A percentile compares a stretch with the other conserved stretches of the same genome.
phyloP scores from a whole-genome alignment of 208 protist species.

The Novymonas esmeraldas region DNA sequence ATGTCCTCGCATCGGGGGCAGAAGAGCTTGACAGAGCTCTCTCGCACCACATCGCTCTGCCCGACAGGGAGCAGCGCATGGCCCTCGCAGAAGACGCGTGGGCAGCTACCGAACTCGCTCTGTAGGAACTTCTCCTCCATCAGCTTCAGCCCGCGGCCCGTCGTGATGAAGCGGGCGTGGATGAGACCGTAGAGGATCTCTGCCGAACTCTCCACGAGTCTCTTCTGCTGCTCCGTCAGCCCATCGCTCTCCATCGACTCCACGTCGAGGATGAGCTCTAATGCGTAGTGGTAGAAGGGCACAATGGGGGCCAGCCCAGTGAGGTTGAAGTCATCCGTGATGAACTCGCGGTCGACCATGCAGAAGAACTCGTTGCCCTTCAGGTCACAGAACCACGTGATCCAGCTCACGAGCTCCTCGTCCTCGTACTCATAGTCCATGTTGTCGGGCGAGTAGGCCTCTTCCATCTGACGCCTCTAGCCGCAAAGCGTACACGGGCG shows the following conservation, averaged over 20 bases:
- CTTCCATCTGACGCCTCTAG: slow-evolving; percentile 27
- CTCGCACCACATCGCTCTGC: slow-evolving; percentile 93
- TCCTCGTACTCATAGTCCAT: slow-evolving; percentile 78
- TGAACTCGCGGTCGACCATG: slow-evolving; percentile 97
- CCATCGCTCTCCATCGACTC: slow-evolving; percentile 88
- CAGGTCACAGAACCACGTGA: slow-evolving; percentile 97
- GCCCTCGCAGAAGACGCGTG: slow-evolving; percentile 95
- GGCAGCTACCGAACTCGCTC: slow-evolving; percentile 96
- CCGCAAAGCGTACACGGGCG: no score
- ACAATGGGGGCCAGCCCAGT: slow-evolving; percentile 95
- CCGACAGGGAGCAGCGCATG: slow-evolving; percentile 96
- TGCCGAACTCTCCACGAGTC: slow-evolving; percentile 94
- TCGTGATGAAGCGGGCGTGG: slow-evolving; percentile 98
- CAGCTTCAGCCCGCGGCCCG: slow-evolving; percentile 92
- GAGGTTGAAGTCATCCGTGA: slow-evolving; percentile 99
- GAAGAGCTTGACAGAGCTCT: slow-evolving; percentile 96
- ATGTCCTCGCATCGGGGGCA: slow-evolving; percentile 98
- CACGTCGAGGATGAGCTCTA: slow-evolving; percentile 98
- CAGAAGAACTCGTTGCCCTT: slow-evolving; percentile 99
- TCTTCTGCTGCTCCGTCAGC: slow-evolving; percentile 96
- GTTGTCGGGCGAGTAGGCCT: slow-evolving; percentile 52
- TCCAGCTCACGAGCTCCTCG: slow-evolving; percentile 95
- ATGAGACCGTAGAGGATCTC: slow-evolving; percentile 99
- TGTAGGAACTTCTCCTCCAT: slow-evolving; percentile 98
- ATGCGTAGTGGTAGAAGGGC: slow-evolving; percentile 97